Evolutionary conservation across 768 basidiomycete species (phyloP), one percentile per base, ranked within the genome.

Genomic region (Auricularia sp.): DNA sequence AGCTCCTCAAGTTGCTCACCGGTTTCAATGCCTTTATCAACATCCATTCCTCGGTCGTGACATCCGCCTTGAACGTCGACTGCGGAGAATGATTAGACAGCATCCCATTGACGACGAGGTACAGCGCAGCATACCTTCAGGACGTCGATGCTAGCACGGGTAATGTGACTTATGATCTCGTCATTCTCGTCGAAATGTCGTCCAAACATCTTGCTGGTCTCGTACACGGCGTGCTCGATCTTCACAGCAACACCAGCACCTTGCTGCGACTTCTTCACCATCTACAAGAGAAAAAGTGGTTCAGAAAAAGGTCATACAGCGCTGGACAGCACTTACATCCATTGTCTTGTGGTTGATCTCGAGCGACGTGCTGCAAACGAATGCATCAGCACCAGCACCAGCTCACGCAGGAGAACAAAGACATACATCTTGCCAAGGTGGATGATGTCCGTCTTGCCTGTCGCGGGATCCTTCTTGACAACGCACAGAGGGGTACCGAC

Each of bases 211-310:
- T 94, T 96, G 35, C 94, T 87, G 33, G 90, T 89, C 77, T 98
- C 90, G 75, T 98, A 94, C 11, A 95, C 89, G 3, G 94, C 95
- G 74, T 96, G 91, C 75, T 98, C 97, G 66, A 98, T 98, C 82
- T 98, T 99, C 70, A 98, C 91, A 0, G 97, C 96, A 14, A 98
- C 95, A 72, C 97, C 96, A 61, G 83, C 95, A 70, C 94, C 96
- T n/a, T 92, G 87, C 75, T 98, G 94, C 2, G 87, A 81, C 76
- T 92, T 95, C 80, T 97, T 98, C 70, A 98, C 84, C 34, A 92
- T 80, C 91, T 93, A 42, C 63, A 62, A n/a, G 42, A 35, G 45
- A 24, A 39, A 35, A 51, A 24, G 62, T 62, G 14, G 58, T 35
- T 45, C 34, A 56, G 45, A 64, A 45, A 35, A 61, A 44, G 36